Evolutionary conservation across 306 rosid genomes (phyloP), one percentile per base, ranked within the genome.

Genomic region (Heteromeles arbutifolia): DNA sequence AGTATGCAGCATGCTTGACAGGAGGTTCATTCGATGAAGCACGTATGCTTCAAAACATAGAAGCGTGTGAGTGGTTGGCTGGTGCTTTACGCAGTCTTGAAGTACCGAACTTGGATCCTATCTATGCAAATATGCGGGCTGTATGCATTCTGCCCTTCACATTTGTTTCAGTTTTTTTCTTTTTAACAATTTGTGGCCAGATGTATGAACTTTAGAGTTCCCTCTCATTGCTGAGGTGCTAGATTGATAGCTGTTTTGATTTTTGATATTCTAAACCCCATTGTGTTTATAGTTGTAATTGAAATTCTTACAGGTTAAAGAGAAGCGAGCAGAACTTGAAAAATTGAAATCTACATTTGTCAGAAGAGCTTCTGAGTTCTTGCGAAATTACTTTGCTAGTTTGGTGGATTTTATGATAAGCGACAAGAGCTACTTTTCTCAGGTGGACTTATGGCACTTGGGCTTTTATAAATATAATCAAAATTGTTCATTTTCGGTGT

Each of bases 21-120:
- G 97, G 93, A 81, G 97, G 93, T 70, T 72, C 86, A 82, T 88
- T 92, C 78, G 97, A 89, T 34, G 99, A 95, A 82, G 84, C 86
- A 5, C 84, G 72, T 64, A 86, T 92, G 93, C 73, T 86, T 85
- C 96, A 86, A 81, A 95, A 88, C 65, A 73, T 90, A 19, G 99
- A 92, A 88, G 97, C 97, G 17, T 90, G 93, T 79, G 99, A 90
- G 79, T 92, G 99, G 97, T 81, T 95, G 82, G 81, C 86, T 53
- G 85, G 84, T 67, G 97, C 97, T 82, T 69, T 92, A 84, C 93
- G 70, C 70, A 79, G 85, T 80, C 87, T 95, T 61, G 84, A 89
- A 77, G 88, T 77, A 45, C 88, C 97, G 45, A 75, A 84, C 75
- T 50, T 92, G 83, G 97, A 90, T 79, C 91, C 97, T 58, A 67